These are phyloP conservation scores for Zoysia pacifica DNA, from an alignment of 176 grass and related monocot genomes.

Conservation along the genomic window DNA sequence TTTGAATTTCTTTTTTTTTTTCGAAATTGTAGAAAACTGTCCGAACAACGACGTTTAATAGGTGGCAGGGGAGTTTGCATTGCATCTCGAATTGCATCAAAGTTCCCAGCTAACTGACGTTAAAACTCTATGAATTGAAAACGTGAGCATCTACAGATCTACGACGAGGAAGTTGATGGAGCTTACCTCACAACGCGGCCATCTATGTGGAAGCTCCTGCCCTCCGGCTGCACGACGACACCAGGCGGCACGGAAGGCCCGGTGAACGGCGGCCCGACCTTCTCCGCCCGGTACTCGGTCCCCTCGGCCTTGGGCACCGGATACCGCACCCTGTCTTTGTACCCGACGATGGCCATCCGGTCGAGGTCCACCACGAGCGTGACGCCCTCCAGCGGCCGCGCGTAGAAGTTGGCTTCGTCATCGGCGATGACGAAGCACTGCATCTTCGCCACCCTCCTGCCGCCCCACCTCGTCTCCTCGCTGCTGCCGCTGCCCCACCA, in stretches of 20 bases:
- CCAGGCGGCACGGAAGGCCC: neutral
- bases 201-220: neutral
- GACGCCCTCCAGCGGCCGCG: conserved; percentile 62
- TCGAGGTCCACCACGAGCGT: conserved; percentile 69
- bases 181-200: neutral
- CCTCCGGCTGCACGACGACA: conserved; percentile 1
- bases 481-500: conserved; percentile 49
- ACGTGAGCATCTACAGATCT: too few species aligned
- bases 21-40: too few species aligned
- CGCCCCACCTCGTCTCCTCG: neutral
- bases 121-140: too few species aligned
- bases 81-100: too few species aligned
- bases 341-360: conserved; percentile 59
- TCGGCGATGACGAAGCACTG: conserved; percentile 45
- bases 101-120: too few species aligned
- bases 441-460: conserved; percentile 42
- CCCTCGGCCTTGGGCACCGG: conserved; percentile 54
- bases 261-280: conserved; percentile 2
- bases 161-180: conserved; percentile 45
- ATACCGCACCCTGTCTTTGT: conserved; percentile 37
- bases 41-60: too few species aligned
- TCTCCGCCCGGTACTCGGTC: conserved; percentile 52
- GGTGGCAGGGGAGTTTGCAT: too few species aligned
- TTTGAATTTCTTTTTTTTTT: too few species aligned
- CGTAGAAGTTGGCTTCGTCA: conserved; percentile 56